Base-by-base conservation (phyloP, 805 yeast species). In the Metschnikowia lochheadii region DNA sequence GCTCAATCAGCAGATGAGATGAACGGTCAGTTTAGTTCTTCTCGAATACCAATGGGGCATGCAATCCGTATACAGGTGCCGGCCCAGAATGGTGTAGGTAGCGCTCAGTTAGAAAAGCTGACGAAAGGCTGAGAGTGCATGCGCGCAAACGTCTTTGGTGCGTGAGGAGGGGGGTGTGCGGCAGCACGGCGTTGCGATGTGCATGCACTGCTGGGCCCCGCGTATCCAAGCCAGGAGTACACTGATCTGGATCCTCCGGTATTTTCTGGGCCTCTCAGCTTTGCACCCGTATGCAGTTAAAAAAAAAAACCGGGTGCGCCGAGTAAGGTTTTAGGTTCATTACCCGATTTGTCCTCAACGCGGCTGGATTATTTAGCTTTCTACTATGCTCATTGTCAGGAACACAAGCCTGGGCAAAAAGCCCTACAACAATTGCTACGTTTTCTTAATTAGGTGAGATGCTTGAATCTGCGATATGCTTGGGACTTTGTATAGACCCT, bases 161-260 rank as follows among this genome's bases (percentile, higher is more conserved):
- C 45, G 33, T 32, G 38, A 33, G 31, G 31, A 41, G 23, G 26
- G 45, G 45, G 13, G 15, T 15, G 15, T 33, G 29, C 31, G 37
- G 31, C 45, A 42, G 37, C 36, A 42, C 45, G 45, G 45, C 45
- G 37, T 33, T 42, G 45, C 45, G 45, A 20, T 29, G 38, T 33
- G 45, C 45, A 34, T 42, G 31, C 45, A 18, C 33, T 26, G 45
- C 44, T 20, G 29, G 26, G 21, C 29, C 35, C 44, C 17, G 44
- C 35, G 36, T 31, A 18, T 17, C 31, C 31, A 39, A 39, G 41
- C 41, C 41, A 21, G 32, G 18, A 23, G 41, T n/a, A 20, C 29
- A n/a, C 31, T 23, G 26, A 39, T 39, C 32, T 21, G 23, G 41
- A 41, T 31, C 44, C 31, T 32, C 44, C 18, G 18, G 15, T 21